Base-by-base conservation (phyloP, 352 stramenopile genomes). In the Elongisporangium prolatum region DNA sequence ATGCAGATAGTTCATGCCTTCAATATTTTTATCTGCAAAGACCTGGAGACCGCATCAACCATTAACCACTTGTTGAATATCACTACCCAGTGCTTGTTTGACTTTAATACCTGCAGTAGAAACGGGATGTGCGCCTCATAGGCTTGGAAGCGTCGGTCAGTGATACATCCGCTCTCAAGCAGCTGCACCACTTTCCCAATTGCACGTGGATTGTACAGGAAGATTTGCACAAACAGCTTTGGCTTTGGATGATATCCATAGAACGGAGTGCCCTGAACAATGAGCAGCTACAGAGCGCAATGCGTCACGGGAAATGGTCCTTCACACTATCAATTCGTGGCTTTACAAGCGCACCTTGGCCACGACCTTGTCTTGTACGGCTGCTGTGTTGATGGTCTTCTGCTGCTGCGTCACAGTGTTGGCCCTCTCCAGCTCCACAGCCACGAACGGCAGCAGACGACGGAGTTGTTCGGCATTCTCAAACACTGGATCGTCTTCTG, bases 1-100 rank as follows among this genome's bases (percentile, higher is more conserved):
- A 54, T 84, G 75, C 20, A 96, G 61, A 10, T 75, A 72, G 63
- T 91, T 96, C 86, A 96, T 96, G n/a, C 90, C 90, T 77, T 96
- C 88, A 28, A 97, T 95, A 40, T 93, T 91, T 71, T 97, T 95
- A 64, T 97, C 90, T 1, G 89, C 86, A 73, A 97, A 96, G 5
- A 93, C 73, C 80, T 95, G 37, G 10, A 52, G 28, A 25, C 11
- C 28, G 21, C 37, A 54, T 40, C 1, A 59, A 50, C n/a, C n/a
- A n/a, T n/a, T n/a, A n/a, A n/a, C n/a, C n/a, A n/a, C n/a, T n/a
- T n/a, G n/a, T n/a, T n/a, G n/a, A n/a, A n/a, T n/a, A n/a, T n/a
- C n/a, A n/a, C n/a, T n/a, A n/a, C n/a, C n/a, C n/a, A n/a, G n/a
- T n/a, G n/a, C n/a, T n/a, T n/a, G n/a, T n/a, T n/a, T n/a, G n/a